Percentiles rank a stretch among this genome's conserved stretches.
These are phyloP conservation scores for Kurtzmaniella cleridarum DNA, from an alignment of 805 yeast genomes.

Conservation along the genomic window DNA sequence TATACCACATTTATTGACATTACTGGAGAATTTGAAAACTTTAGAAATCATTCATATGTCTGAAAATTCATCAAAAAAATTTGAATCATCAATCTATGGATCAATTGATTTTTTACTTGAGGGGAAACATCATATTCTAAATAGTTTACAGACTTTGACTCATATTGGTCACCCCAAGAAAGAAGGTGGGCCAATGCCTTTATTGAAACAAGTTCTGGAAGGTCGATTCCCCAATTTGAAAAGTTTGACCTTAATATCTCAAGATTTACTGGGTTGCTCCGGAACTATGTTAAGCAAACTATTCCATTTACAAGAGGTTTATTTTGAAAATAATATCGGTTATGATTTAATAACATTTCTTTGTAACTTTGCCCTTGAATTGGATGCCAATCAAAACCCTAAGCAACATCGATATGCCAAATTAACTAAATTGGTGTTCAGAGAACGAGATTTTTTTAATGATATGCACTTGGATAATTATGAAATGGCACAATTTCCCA, in stretches of 20 bases:
- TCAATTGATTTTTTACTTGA: neutral
- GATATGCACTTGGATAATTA: slow-evolving; percentile 24
- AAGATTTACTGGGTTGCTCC: slow-evolving; percentile 16
- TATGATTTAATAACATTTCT: slow-evolving; percentile 20
- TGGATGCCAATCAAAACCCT: no score
- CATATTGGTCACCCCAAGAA: slow-evolving; percentile 1
- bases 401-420: slow-evolving; percentile 21
- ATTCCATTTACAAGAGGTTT: slow-evolving; percentile 14
- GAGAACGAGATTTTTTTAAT: slow-evolving; percentile 20
- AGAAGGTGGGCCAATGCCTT: slow-evolving; percentile 7
- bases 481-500: slow-evolving; percentile 15
- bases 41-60: slow-evolving; percentile 15
- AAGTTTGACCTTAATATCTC: slow-evolving; percentile 24
- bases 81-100: neutral
- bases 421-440: slow-evolving; percentile 21
- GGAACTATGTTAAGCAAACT: slow-evolving; percentile 12
- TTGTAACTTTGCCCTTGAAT: neutral
- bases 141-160: neutral
- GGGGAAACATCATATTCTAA: neutral
- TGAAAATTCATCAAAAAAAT: neutral
- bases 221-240: slow-evolving; percentile 17
- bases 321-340: slow-evolving; percentile 29
- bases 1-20: slow-evolving; percentile 15
- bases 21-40: slow-evolving; percentile 18
- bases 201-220: slow-evolving; percentile 8